Base-by-base conservation (phyloP, 208 protist species). In the Naegleria gruberi region DNA sequence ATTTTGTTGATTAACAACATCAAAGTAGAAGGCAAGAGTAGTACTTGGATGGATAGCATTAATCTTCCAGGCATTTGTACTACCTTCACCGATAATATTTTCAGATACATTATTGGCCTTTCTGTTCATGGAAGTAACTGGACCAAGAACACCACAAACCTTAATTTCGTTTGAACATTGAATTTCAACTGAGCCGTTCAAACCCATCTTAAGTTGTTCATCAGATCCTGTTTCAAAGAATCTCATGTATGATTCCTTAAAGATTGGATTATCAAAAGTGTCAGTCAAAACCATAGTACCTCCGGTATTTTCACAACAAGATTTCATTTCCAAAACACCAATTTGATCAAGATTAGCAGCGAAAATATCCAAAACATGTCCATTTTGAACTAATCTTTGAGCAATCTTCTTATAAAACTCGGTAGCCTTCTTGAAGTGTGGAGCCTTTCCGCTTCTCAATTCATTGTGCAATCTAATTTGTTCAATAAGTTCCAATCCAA, bases 1-100 rank as follows among this genome's bases (percentile, higher is more conserved):
- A 7, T 89, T 40, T 45, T 45, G 17, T 19, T 57, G 41, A n/a
- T 73, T 89, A 34, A 94, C 94, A 46, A 99, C 95, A 91, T 99
- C 98, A 92, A 99, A 99, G 92, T 98, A 99, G 81, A 99, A 93
- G 55, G 97, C 97, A 89, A 99, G 94, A 65, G 98, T 98, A 8
- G 96, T 98, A 41, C 91, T 94, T 30, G 95, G 93, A 92, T 99
- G 96, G 8, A 99, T 91, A 89, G 95, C 95, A 91, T 96, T 97
- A n/a, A 99, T 94, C 34, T 95, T 97, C 98, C 99, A 99, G 91
- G 98, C 95, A 91, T 93, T 97, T 40, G 99, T 99, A 57, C 97
- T 97, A 65, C 98, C 98, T 77, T 98, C 92, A 41, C 99, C 99
- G 87, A 99, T 95, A 90, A 97, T 95, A 89, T 93, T 96, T 87